Conservation (phyloP, 1,139 yeast species). For the Hyphopichia pseudoburtonii region DNA sequence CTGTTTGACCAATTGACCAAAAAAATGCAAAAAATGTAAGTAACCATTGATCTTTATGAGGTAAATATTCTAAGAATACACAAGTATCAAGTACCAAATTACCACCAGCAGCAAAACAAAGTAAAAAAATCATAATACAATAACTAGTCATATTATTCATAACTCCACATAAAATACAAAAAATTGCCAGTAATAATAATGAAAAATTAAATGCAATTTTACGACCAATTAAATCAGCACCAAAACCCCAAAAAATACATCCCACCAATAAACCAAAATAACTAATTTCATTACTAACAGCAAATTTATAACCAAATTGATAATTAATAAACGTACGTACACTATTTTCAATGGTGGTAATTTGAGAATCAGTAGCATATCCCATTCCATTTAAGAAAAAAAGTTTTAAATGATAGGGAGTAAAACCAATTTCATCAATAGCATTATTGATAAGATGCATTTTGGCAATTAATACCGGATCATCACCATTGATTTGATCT, state of each 20-base stretch:
- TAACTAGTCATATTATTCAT: conserved; percentile 49
- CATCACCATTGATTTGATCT: conserved; percentile 24
- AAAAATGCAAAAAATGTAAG: conserved; percentile 57
- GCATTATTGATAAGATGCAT: conserved; percentile 32
- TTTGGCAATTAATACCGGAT: conserved; percentile 23
- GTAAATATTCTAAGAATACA: conserved; percentile 58
- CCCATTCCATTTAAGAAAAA: conserved; percentile 60
- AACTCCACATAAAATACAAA: conserved; percentile 55
- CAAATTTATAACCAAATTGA: conserved; percentile 38
- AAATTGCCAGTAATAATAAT: conserved; percentile 48
- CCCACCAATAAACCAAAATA: conserved; percentile 55
- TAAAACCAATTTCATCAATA: conserved; percentile 38
- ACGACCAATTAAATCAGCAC: conserved; percentile 62
- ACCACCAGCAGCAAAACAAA: conserved; percentile 56
- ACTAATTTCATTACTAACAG: conserved; percentile 27
- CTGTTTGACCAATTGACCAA: conserved; percentile 66
- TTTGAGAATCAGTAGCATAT: conserved; percentile 61
- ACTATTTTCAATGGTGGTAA: conserved; percentile 41
- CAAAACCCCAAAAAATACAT: conserved; percentile 56
- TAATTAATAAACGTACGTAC: conserved; percentile 41
- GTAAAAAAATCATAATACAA: conserved; percentile 47
- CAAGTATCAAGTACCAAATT: conserved; percentile 62
- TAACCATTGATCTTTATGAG: conserved; percentile 52
- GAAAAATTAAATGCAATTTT: conserved; percentile 56
- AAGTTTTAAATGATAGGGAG: conserved; percentile 33